Conservation (phyloP, 305 asterid species). For the Caryopteris hybrid region DNA sequence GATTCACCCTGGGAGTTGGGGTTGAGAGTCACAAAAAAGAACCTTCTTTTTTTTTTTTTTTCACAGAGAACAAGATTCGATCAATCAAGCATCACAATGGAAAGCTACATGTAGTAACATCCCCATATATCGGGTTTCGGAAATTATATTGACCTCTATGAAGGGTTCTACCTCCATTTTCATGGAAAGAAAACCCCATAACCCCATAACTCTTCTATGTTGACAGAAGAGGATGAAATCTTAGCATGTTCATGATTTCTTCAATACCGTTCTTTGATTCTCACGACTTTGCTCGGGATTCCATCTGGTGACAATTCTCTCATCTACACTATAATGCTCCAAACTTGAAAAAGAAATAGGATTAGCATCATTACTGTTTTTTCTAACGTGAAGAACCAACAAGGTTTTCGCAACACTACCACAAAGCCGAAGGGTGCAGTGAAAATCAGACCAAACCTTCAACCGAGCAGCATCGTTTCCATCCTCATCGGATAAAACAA, state of each 20-base stretch:
- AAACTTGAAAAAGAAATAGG: slow-evolving; percentile 30
- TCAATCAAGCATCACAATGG: too few relatives aligned
- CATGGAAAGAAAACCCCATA: too few relatives aligned
- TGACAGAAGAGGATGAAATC: too few relatives aligned
- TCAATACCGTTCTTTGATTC: not conserved
- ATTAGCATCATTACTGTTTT: slow-evolving; percentile 4
- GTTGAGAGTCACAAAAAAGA: too few relatives aligned
- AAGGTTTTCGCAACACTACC: slow-evolving; percentile 83
- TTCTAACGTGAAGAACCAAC: slow-evolving; percentile 42
- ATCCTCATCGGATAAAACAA: slow-evolving; percentile 42
- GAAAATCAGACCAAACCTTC: slow-evolving; percentile 80
- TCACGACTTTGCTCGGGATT: slow-evolving; percentile 62
- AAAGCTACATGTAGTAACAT: too few relatives aligned
- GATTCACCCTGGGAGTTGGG: too few relatives aligned
- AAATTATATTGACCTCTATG: too few relatives aligned
- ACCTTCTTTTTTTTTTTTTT: too few relatives aligned
- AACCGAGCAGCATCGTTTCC: slow-evolving; percentile 36
- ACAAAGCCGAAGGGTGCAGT: slow-evolving; percentile 71
- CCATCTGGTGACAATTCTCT: slow-evolving; percentile 64
- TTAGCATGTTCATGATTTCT: not conserved
- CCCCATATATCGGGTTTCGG: too few relatives aligned
- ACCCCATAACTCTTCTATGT: too few relatives aligned
- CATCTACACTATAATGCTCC: slow-evolving; percentile 41
- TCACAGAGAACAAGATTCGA: too few relatives aligned
- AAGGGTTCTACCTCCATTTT: too few relatives aligned